Conservation (phyloP, 2,329 filamentous ascomycete species). For the Paraphaeosphaeria minitans region DNA sequence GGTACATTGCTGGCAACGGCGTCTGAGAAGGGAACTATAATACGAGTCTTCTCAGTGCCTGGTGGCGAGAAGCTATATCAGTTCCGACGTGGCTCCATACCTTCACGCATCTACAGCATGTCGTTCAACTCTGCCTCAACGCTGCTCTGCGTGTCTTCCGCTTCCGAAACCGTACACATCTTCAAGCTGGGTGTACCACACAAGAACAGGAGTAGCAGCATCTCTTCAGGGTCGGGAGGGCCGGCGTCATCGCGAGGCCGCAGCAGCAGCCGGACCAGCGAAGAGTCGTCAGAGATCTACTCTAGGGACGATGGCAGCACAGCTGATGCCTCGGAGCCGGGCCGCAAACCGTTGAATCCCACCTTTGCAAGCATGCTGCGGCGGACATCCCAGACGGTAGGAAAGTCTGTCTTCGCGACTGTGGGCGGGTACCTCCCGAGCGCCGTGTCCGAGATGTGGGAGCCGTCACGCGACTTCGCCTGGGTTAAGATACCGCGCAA, state of each 20-base stretch:
- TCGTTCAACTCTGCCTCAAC: constrained; percentile 96
- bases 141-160: constrained; percentile 91
- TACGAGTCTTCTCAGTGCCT: constrained; percentile 92
- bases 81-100: constrained; percentile 93
- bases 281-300: constrained; percentile 49
- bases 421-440: constrained; percentile 91
- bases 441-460: constrained; percentile 97
- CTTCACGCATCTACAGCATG: constrained; percentile 97
- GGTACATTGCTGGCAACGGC: constrained; percentile 91
- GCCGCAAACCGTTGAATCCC: constrained; percentile 61
- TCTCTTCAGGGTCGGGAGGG: constrained; percentile 32
- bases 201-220: constrained; percentile 41
- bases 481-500: constrained; percentile 89
- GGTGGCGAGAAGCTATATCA: constrained; percentile 92
- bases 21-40: constrained; percentile 96
- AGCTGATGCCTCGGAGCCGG: constrained; percentile 33
- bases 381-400: constrained; percentile 93
- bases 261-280: constrained; percentile 50
- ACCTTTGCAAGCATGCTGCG: constrained; percentile 89
- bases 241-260: constrained; percentile 44
- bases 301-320: constrained; percentile 37
- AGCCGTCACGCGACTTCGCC: constrained; percentile 91
- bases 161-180: constrained; percentile 94
- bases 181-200: constrained; percentile 70
- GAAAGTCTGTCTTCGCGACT: constrained; percentile 83